Conservation (phyloP, 2,329 filamentous ascomycete genomes). For the Helotiales sp. region DNA sequence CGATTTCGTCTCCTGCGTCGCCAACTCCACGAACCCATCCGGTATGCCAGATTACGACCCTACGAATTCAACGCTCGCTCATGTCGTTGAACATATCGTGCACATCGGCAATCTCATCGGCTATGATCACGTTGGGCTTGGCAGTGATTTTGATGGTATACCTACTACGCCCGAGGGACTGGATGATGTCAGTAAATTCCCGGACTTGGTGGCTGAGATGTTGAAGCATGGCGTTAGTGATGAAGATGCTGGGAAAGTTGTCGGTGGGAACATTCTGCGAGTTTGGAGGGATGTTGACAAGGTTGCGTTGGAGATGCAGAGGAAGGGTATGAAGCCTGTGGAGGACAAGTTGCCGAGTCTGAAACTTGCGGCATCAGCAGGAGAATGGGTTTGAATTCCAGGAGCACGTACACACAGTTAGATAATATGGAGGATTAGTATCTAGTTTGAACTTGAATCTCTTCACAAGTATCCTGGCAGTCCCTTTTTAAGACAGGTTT, state of each 20-base stretch:
- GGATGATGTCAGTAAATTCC: slow-evolving; percentile 85
- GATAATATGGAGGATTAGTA: too few species aligned
- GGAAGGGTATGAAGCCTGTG: slow-evolving; percentile 51
- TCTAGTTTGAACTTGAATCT: too few species aligned
- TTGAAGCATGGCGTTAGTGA: slow-evolving; percentile 76
- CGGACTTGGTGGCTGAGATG: slow-evolving; percentile 76
- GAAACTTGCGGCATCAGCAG: too few species aligned
- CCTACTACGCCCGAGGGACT: slow-evolving; percentile 69
- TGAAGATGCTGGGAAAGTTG: slow-evolving; percentile 73
- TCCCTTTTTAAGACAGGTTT: too few species aligned
- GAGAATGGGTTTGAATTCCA: too few species aligned
- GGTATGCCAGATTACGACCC: slow-evolving; percentile 72
- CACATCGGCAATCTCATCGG: slow-evolving; percentile 85
- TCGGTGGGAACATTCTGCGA: slow-evolving; percentile 79
- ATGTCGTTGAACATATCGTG: slow-evolving; percentile 80
- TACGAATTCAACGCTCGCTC: slow-evolving; percentile 72
- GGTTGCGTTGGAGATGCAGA: slow-evolving; percentile 70
- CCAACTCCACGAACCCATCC: slow-evolving; percentile 57
- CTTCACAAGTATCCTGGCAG: too few species aligned
- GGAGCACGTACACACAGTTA: too few species aligned
- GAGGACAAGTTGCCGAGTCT: slow-evolving; percentile 54
- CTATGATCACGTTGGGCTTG: slow-evolving; percentile 85
- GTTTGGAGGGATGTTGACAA: slow-evolving; percentile 83
- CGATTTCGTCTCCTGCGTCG: slow-evolving; percentile 76
- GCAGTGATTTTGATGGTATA: slow-evolving; percentile 89